phyloP scores from a whole-genome alignment of 768 basidiomycete species.

The Clitopilus hobsonii region DNA sequence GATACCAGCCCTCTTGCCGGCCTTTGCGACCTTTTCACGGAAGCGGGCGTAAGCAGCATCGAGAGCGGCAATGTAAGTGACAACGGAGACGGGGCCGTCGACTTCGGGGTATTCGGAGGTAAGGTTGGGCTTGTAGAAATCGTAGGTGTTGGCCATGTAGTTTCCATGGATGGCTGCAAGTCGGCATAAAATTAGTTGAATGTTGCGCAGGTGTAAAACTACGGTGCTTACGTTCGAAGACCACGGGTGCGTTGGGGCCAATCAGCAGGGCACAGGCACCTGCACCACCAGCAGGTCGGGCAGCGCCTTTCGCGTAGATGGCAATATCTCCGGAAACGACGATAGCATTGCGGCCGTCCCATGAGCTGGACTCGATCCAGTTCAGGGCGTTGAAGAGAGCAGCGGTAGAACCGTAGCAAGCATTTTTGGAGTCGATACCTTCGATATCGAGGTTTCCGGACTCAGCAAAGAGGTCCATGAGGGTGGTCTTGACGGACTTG shows the following conservation, averaged over 20 bases:
- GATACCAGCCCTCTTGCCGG: conserved; percentile 43
- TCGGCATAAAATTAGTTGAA: conserved; percentile 6
- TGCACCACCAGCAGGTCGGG: conserved; percentile 94
- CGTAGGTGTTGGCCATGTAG: conserved; percentile 97
- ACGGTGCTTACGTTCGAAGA: conserved; percentile 80
- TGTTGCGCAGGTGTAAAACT: conserved; percentile 4
- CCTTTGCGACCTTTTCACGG: conserved; percentile 74
- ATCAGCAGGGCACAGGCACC: conserved; percentile 94
- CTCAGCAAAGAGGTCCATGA: conserved; percentile 96
- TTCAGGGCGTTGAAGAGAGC: conserved; percentile 98
- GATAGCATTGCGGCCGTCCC: conserved; percentile 98
- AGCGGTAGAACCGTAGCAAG: conserved; percentile 98
- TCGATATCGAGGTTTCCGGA: conserved; percentile 96
- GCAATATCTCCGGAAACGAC: conserved; percentile 97
- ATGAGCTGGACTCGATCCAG: conserved; percentile 94
- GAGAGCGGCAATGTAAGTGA: conserved; percentile 91
- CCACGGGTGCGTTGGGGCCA: conserved; percentile 92
- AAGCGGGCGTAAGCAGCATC: conserved; percentile 85
- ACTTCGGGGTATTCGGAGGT: conserved; percentile 95
- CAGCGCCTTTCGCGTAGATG: conserved; percentile 93
- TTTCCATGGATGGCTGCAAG: conserved; percentile 86
- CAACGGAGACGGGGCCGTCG: conserved; percentile 94
- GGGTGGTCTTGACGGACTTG: conserved; percentile 95
- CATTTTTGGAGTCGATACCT: conserved; percentile 98
- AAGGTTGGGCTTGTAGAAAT: conserved; percentile 98